These are phyloP conservation scores for Chenopodium suecicum DNA, from an alignment of 148 eudicot species.

Conservation along the genomic window DNA sequence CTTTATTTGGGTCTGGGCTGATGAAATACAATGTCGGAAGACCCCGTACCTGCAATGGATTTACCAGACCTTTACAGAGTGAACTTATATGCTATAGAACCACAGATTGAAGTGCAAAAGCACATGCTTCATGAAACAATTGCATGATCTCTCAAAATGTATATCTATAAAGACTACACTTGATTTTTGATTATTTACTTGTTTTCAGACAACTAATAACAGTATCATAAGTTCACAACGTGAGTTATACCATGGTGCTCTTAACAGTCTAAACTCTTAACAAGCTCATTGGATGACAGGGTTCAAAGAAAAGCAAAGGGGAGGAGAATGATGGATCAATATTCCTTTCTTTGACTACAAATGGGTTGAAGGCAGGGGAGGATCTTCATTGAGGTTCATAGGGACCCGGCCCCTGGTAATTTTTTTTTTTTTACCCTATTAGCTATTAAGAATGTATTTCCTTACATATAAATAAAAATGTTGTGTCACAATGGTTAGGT, in stretches of 20 bases:
- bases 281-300: background rate
- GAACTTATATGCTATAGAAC: background rate
- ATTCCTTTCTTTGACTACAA: too few species aligned
- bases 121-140: slow-evolving; percentile 3
- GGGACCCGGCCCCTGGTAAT: too few species aligned
- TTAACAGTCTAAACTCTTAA: too few species aligned
- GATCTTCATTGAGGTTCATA: background rate
- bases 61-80: background rate
- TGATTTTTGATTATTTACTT: background rate
- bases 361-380: background rate
- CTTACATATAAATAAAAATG: too few species aligned
- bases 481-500: too few species aligned
- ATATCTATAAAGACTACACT: background rate
- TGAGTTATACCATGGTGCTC: too few species aligned
- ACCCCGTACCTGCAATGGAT: slow-evolving; percentile 70
- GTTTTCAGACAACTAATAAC: background rate
- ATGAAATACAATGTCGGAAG: slow-evolving; percentile 92
- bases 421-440: too few species aligned
- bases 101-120: background rate
- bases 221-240: too few species aligned
- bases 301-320: background rate
- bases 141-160: background rate
- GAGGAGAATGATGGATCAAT: too few species aligned
- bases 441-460: too few species aligned
- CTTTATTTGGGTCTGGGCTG: slow-evolving; percentile 89